These are phyloP conservation scores for Didymella lethalis DNA, from an alignment of 2,329 filamentous ascomycete species.

Conservation along the genomic window DNA sequence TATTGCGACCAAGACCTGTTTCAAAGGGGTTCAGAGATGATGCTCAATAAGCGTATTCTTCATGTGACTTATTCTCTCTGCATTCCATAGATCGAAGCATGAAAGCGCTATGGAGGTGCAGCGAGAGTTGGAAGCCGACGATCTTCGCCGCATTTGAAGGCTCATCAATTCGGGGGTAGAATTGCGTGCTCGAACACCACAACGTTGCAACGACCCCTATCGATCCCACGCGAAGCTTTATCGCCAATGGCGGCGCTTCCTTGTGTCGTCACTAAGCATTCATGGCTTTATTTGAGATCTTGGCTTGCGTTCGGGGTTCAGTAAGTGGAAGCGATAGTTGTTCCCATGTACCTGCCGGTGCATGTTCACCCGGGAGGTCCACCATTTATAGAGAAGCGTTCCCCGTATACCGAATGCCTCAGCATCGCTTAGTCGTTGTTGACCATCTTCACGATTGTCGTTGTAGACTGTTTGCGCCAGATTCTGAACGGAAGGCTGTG, in stretches of 20 bases:
- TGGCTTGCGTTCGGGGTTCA: constrained; percentile 10
- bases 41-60: background rate
- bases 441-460: background rate
- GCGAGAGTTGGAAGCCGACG: background rate
- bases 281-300: constrained; percentile 18
- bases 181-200: constrained; percentile 33
- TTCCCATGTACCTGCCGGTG: constrained; percentile 12
- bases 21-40: background rate
- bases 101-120: background rate
- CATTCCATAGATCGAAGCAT: background rate
- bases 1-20: background rate
- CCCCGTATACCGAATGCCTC: background rate
- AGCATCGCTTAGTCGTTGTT: background rate
- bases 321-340: constrained; percentile 7
- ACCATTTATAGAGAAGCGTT: background rate
- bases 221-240: constrained; percentile 18
- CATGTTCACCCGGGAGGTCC: background rate
- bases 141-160: background rate
- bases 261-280: constrained; percentile 25
- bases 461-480: background rate
- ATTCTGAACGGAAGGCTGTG: background rate
- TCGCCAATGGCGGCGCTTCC: constrained; percentile 29
- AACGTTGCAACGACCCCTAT: constrained; percentile 7
- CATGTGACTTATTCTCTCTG: background rate
- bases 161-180: background rate